Base-by-base conservation (phyloP, 2,329 filamentous ascomycete species). In the Phoma sp. region DNA sequence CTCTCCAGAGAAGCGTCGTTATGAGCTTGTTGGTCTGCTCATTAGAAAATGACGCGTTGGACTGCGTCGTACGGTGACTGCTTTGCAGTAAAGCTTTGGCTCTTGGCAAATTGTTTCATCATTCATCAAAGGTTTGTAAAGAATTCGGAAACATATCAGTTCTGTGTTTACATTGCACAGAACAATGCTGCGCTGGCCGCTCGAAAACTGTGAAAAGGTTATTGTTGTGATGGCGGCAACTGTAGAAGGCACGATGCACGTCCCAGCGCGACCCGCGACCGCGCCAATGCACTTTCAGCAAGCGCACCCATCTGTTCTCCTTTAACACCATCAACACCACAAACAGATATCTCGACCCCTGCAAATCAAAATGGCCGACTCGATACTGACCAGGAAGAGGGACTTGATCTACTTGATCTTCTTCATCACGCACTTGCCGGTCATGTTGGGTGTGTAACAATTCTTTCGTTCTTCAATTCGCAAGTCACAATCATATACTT, bases 361-460 rank as follows among this genome's bases (percentile, higher is more conserved):
- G 12, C 22, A 40, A 10, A 25, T 8, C 41, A 51, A 55, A 6
- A 74, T 76, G 73, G 67, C 67, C 15, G 49, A 51, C 3, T 63
- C 66, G 1, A 72, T 77, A 15, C 65, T 74, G 27, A 57, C 62
- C 21, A 73, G 79, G 41, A 81, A 79, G 67, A 71, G 70, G 19
- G 80, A 83, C 52, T 57, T 80, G 4, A 55, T 78, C 27, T 85
- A 85, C 62, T 76, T 88, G 5, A 62, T 81, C 35, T 88, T 88
- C 77, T 89, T 90, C 73, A 51, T 79, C 46, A 81, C 84, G 21
- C 85, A 88, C 65, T 70, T 88, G 31, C 84, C 85, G 0, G 78
- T 88, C 35, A 84, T 88, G 74, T 80, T 88, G 59, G 73, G 86
- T 88, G 51, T 44, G 61, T 64, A 9, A 7, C 12, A 17, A 43